A percentile compares a stretch with the other conserved stretches of the same genome.
phyloP scores from a whole-genome alignment of 768 basidiomycete genomes.

The Amanita thiersii region DNA sequence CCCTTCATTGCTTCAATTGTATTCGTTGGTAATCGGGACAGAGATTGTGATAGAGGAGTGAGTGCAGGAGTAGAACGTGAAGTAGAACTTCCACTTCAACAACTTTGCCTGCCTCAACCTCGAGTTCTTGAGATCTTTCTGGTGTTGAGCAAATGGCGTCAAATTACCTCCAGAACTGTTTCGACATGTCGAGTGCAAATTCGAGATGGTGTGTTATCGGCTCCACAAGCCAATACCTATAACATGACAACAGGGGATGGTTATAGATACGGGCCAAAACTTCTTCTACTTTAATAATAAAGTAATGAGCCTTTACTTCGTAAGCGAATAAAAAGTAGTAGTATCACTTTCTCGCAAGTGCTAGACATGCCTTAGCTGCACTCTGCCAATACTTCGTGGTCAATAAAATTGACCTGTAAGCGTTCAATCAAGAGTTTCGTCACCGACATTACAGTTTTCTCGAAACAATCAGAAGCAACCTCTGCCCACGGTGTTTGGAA shows the following conservation, averaged over 20 bases:
- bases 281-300: too few species aligned
- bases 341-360: too few species aligned
- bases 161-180: slow-evolving; percentile 22
- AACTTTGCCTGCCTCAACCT: slow-evolving; percentile 19
- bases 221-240: slow-evolving; percentile 12
- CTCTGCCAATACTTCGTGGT: slow-evolving; percentile 26
- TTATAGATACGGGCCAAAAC: neutral
- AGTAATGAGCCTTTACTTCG: too few species aligned
- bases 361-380: slow-evolving; percentile 25
- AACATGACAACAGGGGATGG: neutral
- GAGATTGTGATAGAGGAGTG: too few species aligned
- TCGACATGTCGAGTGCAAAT: slow-evolving; percentile 16
- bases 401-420: slow-evolving; percentile 28
- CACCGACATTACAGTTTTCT: slow-evolving; percentile 16
- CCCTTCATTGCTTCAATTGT: too few species aligned
- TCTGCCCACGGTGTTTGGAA: slow-evolving; percentile 25
- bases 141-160: slow-evolving; percentile 28
- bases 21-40: too few species aligned
- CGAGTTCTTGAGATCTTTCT: slow-evolving; percentile 21
- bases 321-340: too few species aligned
- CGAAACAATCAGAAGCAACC: slow-evolving; percentile 16
- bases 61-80: neutral
- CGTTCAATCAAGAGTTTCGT: slow-evolving; percentile 21
- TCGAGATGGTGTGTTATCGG: slow-evolving; percentile 9
- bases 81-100: neutral